Conservation (phyloP, 352 stramenopile species). For the Pythium volutum region DNA sequence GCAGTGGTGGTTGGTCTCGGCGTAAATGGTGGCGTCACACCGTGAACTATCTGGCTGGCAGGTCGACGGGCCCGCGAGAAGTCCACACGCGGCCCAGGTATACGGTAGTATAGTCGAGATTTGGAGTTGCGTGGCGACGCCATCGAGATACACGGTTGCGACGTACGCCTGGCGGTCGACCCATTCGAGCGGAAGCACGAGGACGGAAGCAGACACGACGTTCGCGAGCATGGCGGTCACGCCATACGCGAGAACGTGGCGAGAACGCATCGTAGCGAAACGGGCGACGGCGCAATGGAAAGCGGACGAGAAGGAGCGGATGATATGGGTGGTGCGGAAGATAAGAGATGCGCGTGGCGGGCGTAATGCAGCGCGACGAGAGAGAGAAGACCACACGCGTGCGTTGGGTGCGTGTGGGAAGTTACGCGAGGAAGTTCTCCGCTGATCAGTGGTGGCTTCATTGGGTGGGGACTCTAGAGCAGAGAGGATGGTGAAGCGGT, state of each 20-base stretch:
- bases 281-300: neutral
- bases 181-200: slow-evolving; percentile 7
- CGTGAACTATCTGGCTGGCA: slow-evolving; percentile 1
- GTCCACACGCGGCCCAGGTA: slow-evolving; percentile 8
- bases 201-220: neutral
- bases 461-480: too few relatives aligned
- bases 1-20: neutral
- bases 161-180: slow-evolving; percentile 14
- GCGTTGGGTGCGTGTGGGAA: too few relatives aligned
- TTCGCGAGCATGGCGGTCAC: neutral
- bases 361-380: too few relatives aligned
- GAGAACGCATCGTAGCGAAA: neutral
- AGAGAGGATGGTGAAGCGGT: too few relatives aligned
- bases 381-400: too few relatives aligned
- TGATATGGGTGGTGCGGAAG: neutral
- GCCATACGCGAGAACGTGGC: neutral
- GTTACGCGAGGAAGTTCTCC: too few relatives aligned
- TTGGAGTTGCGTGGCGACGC: neutral
- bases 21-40: neutral
- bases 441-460: too few relatives aligned
- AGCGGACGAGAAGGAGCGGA: neutral
- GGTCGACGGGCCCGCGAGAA: neutral
- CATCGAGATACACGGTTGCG: slow-evolving; percentile 6
- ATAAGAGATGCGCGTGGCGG: too few relatives aligned
- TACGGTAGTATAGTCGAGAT: neutral